Base-by-base conservation (phyloP, 441 rosid genomes). In the Erysimum pusillum region DNA sequence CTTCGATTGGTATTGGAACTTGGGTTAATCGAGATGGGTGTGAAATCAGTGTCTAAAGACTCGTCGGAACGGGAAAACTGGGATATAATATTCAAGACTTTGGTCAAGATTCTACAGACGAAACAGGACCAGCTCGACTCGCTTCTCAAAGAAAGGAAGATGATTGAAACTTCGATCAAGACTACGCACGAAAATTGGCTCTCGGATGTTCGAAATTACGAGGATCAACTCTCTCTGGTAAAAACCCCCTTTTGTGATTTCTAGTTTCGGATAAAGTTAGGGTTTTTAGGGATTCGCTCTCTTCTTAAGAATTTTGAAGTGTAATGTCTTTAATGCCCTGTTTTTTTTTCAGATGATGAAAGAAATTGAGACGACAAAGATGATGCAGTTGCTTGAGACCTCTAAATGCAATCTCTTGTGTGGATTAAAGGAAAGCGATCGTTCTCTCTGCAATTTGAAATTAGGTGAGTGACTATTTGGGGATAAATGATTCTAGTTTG, bases 121-220 rank as follows among this genome's bases (percentile, higher is more conserved):
- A 91, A 87, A 73, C 92, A 91, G 64, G 81, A 85, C 35, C 90
- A 90, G 89, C 85, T 91, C 44, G 73, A 80, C 46, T 74, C 87
- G 32, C 87, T 95, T 15, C 74, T 87, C 18, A 70, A 80, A 76
- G 88, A 93, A 73, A 84, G 89, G 81, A 87, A 85, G 71, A 38
- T 81, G n/a, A 80, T 95, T 3, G 91, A 87, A 85, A 87, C 72
- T 17, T 49, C 44, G n/a, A 62, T 91, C 52, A 87, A 76, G 13
- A 77, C 70, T 56, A 86, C 79, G 56, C 82, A 85, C 20, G 83
- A 86, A 2, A 65, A 82, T 18, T 86, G 91, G 90, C 67, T 63
- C 18, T 81, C 82, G 42, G 92, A 90, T 54, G 73, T 82, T 75
- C 81, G 80, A 20, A 66, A 81, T 38, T 84, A 77, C 73, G 84